Percentiles rank a stretch among this genome's conserved stretches.
These are phyloP conservation scores for Suillus luteus DNA, from an alignment of 768 basidiomycete genomes.

Conservation along the genomic window DNA sequence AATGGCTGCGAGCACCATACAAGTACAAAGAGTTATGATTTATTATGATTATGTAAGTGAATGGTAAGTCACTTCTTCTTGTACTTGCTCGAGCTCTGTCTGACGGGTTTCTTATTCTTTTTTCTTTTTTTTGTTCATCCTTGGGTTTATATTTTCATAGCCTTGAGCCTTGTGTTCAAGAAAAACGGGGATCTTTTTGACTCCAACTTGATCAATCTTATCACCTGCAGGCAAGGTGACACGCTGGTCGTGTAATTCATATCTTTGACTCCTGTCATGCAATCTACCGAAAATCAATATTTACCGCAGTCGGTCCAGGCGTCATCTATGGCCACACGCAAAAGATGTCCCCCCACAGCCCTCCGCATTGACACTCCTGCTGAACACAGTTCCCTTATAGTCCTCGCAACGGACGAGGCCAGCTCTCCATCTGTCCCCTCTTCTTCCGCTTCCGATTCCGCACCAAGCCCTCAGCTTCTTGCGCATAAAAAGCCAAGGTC, in stretches of 20 bases:
- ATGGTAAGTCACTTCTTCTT: not conserved
- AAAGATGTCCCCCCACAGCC: constrained; percentile 53
- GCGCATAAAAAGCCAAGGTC: constrained; percentile 45
- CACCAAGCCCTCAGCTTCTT: constrained; percentile 42
- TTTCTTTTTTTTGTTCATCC: constrained; percentile 21
- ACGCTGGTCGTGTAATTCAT: constrained; percentile 39
- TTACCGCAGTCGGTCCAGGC: constrained; percentile 34
- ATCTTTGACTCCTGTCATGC: constrained; percentile 34
- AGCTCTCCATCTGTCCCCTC: constrained; percentile 52
- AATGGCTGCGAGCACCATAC: not conserved
- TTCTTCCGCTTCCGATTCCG: constrained; percentile 54
- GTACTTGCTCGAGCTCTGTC: not conserved
- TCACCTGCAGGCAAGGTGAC: constrained; percentile 20
- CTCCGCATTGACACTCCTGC: constrained; percentile 62
- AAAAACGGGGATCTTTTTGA: constrained; percentile 10
- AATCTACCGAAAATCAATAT: constrained; percentile 23
- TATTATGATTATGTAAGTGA: constrained; percentile 12
- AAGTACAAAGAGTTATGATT: constrained; percentile 12
- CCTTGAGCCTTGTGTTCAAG: constrained; percentile 16
- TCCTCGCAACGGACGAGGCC: constrained; percentile 47
- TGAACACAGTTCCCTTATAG: constrained; percentile 46
- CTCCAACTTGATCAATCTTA: constrained; percentile 16
- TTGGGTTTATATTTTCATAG: constrained; percentile 23
- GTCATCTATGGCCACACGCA: constrained; percentile 41
- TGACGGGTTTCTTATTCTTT: constrained; percentile 15